phyloP scores from a whole-genome alignment of 192 early-diverging fungal species.

The Cetraspora pellucida region DNA sequence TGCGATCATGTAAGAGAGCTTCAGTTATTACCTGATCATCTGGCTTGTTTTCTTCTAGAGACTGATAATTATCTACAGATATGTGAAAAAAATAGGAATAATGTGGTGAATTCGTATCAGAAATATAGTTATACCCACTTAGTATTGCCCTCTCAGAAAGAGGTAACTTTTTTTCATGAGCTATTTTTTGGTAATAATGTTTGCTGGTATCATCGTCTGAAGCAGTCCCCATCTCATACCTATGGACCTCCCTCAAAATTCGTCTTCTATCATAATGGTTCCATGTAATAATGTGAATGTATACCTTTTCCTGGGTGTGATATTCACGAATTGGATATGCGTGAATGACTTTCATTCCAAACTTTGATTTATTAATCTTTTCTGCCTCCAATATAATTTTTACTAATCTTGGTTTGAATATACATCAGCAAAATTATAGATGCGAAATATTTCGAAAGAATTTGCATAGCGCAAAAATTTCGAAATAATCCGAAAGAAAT shows the following conservation, averaged over 20 bases:
- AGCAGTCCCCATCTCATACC: not conserved
- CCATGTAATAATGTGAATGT: slow-evolving; percentile 4
- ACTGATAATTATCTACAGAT: slow-evolving; percentile 15
- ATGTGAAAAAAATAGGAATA: slow-evolving; percentile 22
- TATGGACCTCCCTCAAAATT: not conserved
- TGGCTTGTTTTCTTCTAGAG: not conserved
- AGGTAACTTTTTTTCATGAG: slow-evolving; percentile 8
- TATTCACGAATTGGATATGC: slow-evolving; percentile 19
- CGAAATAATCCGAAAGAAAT: too few species aligned
- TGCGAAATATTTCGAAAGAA: too few species aligned
- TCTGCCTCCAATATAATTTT: too few species aligned
- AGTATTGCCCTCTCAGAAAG: slow-evolving; percentile 8
- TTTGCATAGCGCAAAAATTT: too few species aligned
- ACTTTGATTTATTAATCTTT: slow-evolving; percentile 11
- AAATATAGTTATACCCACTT: too few species aligned
- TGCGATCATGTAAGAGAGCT: not conserved
- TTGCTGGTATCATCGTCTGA: not conserved
- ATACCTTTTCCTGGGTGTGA: slow-evolving; percentile 4
- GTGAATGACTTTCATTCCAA: too few species aligned
- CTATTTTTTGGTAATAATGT: slow-evolving; percentile 13
- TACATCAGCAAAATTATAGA: too few species aligned
- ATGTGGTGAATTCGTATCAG: too few species aligned
- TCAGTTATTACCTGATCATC: not conserved
- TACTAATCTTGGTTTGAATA: too few species aligned
- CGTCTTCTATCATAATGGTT: not conserved